Base-by-base conservation (phyloP, 768 basidiomycete genomes). In the Tricholoma bakamatsutake region DNA sequence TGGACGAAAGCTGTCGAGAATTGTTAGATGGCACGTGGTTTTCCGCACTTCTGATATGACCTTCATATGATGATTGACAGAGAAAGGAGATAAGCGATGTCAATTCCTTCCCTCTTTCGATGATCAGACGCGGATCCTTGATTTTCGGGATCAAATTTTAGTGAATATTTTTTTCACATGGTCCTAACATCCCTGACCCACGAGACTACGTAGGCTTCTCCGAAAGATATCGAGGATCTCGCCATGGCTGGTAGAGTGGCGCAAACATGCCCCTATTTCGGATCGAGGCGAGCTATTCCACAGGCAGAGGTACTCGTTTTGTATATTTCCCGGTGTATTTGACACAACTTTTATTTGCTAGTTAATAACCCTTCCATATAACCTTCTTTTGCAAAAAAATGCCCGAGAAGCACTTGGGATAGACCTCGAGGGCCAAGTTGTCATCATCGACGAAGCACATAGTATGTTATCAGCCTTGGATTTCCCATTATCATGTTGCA, bases 381-480 rank as follows among this genome's bases (percentile, higher is more conserved):
- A 95, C 68, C 84, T 98, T 17, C 76, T 98, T 1, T 73, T 99
- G 4, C 87, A 92, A 59, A 87, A 82, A 58, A 79, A 80, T 1
- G 90, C 94, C 1, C 77, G 96, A 50, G 92, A 97, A 63, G 85
- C 93, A 0, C 76, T 98, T 0, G 89, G 89, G 2, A 94, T 99
- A 56, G 82, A 91, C 64, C 73, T 97, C 45, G 87, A 79, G 10
- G 81, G 86, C 63, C 93, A 97, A 62, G 76, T 98, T 15, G 82
- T 99, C 30, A 79, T 98, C 21, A 84, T 99, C 53, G 96, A 99
- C 64, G 96, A 99, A 73, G 96, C 96, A 0, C 96, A 99, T 69
- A 98, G 93, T 94, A 62, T 55, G 90, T 74, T 43, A 33, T 52
- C 21, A 28, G 15, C 56, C 33, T 42, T n/a, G 42, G n/a, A 57